These are phyloP conservation scores for Trifolium subterraneum DNA, from an alignment of 306 rosid species.

Conservation along the genomic window DNA sequence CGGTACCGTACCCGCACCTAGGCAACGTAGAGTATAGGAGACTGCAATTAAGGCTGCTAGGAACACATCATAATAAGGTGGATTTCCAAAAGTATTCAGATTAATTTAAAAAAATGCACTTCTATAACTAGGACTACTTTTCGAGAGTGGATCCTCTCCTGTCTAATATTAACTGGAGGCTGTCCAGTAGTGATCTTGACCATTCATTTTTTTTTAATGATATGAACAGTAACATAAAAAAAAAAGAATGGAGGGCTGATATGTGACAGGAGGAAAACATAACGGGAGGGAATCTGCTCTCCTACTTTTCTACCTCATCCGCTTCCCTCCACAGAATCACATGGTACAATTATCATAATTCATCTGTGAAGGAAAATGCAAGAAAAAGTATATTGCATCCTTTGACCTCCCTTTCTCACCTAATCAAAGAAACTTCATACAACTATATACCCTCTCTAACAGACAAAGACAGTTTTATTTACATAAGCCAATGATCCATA, in stretches of 20 bases:
- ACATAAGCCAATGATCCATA: background rate
- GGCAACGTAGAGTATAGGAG: no score
- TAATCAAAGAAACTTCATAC: background rate
- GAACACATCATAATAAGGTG: background rate
- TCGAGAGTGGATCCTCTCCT: no score
- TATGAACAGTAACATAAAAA: no score
- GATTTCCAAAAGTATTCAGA: background rate
- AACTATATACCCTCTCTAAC: conserved; percentile 8
- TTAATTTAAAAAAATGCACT: background rate
- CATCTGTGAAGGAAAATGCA: background rate
- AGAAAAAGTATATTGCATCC: background rate
- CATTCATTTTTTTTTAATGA: no score
- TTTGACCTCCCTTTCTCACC: background rate
- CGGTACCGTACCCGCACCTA: no score
- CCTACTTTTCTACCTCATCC: background rate
- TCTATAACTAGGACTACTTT: background rate
- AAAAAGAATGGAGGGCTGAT: no score
- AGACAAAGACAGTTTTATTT: background rate
- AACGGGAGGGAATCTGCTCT: no score
- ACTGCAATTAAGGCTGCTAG: background rate
- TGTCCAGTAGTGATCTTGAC: no score
- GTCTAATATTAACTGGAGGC: no score
- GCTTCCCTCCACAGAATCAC: background rate
- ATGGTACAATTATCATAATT: no score
- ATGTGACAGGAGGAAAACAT: no score